Conservation (phyloP, 2,329 filamentous ascomycete genomes). For the Apiospora pterosperma region DNA sequence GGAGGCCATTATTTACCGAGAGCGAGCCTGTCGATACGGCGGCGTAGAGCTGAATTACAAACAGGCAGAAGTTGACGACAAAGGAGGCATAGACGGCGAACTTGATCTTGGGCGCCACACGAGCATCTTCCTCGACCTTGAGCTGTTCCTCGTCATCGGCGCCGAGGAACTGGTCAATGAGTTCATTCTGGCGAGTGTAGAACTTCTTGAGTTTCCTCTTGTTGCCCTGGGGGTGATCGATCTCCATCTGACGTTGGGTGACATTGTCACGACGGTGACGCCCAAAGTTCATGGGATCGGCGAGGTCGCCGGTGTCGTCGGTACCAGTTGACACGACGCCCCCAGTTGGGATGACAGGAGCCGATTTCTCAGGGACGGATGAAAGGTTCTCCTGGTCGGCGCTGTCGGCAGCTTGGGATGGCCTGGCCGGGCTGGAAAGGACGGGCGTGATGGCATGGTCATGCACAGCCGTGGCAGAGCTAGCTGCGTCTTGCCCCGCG, state of each 20-base stretch:
- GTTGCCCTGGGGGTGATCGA: conserved; percentile 42
- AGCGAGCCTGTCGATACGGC: conserved; percentile 57
- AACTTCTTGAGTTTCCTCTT: conserved; percentile 42
- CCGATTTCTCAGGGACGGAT: conserved; percentile 8
- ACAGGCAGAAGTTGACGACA: conserved; percentile 49
- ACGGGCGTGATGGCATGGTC: conserved; percentile 3
- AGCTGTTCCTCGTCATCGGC: conserved; percentile 53
- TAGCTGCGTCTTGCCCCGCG: neutral
- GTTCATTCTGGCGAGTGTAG: conserved; percentile 44
- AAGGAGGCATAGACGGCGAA: conserved; percentile 52
- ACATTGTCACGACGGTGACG: conserved; percentile 37
- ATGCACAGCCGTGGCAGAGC: neutral
- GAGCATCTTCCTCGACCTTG: conserved; percentile 45
- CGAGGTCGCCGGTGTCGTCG: conserved; percentile 15
- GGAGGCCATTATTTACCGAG: conserved; percentile 33
- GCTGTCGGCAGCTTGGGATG: neutral
- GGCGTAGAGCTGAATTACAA: conserved; percentile 57
- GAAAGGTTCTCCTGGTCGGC: conserved; percentile 11
- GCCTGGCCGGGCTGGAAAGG: neutral
- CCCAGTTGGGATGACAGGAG: conserved; percentile 4
- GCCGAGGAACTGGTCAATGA: conserved; percentile 51
- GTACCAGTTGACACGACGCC: conserved; percentile 3
- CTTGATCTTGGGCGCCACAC: conserved; percentile 48
- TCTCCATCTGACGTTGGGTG: conserved; percentile 42
- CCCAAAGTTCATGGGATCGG: conserved; percentile 37